These are phyloP conservation scores for Arabidopsis arenosa DNA, from an alignment of 345 rosid species.

Conservation along the genomic window DNA sequence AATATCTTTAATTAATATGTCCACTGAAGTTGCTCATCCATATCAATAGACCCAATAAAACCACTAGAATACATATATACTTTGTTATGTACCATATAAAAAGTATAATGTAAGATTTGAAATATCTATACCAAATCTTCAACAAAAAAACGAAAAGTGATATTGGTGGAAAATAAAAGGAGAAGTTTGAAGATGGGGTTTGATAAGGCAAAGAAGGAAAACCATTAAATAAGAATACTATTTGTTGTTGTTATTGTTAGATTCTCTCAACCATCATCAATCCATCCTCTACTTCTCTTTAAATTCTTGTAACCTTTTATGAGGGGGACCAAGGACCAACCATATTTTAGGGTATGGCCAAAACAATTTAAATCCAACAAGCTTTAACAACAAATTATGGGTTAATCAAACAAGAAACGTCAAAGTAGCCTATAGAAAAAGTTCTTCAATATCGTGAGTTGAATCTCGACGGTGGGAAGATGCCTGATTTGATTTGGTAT, in stretches of 20 bases:
- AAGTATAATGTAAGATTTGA: constrained; percentile 41
- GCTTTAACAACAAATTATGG: constrained; percentile 36
- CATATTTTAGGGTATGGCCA: constrained; percentile 46
- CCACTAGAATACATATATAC: constrained; percentile 37
- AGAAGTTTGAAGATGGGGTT: constrained; percentile 46
- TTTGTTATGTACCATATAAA: constrained; percentile 35
- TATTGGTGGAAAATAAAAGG: constrained; percentile 42
- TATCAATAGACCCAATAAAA: constrained; percentile 31
- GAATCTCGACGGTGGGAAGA: not conserved
- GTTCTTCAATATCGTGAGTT: not conserved
- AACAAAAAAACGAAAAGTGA: constrained; percentile 34
- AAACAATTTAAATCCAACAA: constrained; percentile 34
- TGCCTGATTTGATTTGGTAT: too few relatives aligned
- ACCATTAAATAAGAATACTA: constrained; percentile 46
- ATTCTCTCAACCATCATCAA: constrained; percentile 45
- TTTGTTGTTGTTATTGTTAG: constrained; percentile 45
- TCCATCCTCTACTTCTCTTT: constrained; percentile 42
- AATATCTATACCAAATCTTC: constrained; percentile 43
- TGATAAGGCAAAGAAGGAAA: constrained; percentile 51
- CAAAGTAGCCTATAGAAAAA: not conserved
- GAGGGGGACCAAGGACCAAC: constrained; percentile 50
- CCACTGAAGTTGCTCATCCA: constrained; percentile 17
- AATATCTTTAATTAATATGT: not conserved
- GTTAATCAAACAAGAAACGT: constrained; percentile 34
- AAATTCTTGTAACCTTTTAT: constrained; percentile 43